Percentiles rank a stretch among this genome's conserved stretches.
These are phyloP conservation scores for Scleroderma bovista DNA, from an alignment of 768 basidiomycete species.

Conservation along the genomic window DNA sequence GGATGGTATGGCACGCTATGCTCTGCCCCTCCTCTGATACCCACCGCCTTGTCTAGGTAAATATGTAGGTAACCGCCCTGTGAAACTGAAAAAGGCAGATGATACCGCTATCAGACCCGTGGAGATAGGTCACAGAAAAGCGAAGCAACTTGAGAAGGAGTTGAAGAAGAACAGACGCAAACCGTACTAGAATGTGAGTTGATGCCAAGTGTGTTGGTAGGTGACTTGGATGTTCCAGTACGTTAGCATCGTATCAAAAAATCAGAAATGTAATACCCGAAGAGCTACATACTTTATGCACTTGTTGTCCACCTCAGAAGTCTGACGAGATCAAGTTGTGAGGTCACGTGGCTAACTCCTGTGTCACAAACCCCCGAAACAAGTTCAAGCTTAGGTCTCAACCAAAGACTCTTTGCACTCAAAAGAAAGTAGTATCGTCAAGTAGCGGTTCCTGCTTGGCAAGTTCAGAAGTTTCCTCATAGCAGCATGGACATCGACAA, in stretches of 20 bases:
- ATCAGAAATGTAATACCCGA: neutral
- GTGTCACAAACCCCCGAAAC: no score
- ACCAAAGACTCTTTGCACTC: no score
- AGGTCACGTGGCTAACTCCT: no score
- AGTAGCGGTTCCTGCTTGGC: no score
- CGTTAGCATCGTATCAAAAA: no score
- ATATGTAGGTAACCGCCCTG: conserved; percentile 97
- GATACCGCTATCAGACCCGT: conserved; percentile 82
- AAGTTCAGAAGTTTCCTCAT: neutral
- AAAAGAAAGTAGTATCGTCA: no score
- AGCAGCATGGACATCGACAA: conserved; percentile 44
- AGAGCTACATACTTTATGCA: neutral
- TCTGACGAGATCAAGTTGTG: no score
- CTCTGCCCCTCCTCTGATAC: neutral
- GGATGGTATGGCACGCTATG: conserved; percentile 64
- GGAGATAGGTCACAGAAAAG: conserved; percentile 90
- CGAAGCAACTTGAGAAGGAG: conserved; percentile 83
- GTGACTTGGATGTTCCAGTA: neutral
- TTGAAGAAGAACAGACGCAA: conserved; percentile 85
- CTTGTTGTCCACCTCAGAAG: no score
- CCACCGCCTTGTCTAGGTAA: conserved; percentile 52
- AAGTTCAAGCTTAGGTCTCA: no score
- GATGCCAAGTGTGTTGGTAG: neutral
- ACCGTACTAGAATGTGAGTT: conserved; percentile 53
- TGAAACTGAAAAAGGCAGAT: conserved; percentile 94